Conservation (phyloP, 257 asterid species). For the Plantago ovata region DNA sequence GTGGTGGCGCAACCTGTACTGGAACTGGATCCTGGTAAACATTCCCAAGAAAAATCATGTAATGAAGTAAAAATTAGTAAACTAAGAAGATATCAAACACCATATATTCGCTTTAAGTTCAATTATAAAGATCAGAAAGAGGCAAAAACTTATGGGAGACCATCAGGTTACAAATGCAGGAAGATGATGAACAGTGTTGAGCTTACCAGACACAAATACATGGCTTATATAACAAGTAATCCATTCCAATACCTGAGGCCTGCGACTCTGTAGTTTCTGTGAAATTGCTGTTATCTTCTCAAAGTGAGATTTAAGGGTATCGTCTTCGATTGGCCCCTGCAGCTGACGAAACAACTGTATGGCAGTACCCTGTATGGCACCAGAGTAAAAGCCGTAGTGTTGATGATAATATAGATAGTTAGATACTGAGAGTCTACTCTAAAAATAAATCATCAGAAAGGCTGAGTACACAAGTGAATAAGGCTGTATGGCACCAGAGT, state of each 20-base stretch:
- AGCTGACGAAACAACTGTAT: conserved; percentile 89
- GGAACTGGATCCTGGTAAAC: conserved; percentile 78
- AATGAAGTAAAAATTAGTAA: conserved; percentile 10
- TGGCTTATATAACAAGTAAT: conserved; percentile 16
- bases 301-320: conserved; percentile 82
- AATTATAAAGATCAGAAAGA: conserved; percentile 3
- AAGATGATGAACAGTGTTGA: no score
- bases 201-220: conserved; percentile 10
- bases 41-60: conserved; percentile 28
- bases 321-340: conserved; percentile 99
- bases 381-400: conserved; percentile 21
- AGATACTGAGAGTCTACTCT: background rate
- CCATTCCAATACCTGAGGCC: conserved; percentile 56
- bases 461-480: conserved; percentile 12
- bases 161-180: no score
- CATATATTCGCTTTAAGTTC: conserved; percentile 10
- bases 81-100: conserved; percentile 10
- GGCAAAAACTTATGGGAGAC: no score
- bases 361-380: conserved; percentile 82
- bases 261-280: conserved; percentile 52
- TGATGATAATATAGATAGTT: conserved; percentile 14
- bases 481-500: conserved; percentile 43
- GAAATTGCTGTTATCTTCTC: conserved; percentile 74
- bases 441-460: conserved; percentile 1
- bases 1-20: conserved; percentile 74